phyloP scores from a whole-genome alignment of 345 rosid species.

The Salix arbutifolia region DNA sequence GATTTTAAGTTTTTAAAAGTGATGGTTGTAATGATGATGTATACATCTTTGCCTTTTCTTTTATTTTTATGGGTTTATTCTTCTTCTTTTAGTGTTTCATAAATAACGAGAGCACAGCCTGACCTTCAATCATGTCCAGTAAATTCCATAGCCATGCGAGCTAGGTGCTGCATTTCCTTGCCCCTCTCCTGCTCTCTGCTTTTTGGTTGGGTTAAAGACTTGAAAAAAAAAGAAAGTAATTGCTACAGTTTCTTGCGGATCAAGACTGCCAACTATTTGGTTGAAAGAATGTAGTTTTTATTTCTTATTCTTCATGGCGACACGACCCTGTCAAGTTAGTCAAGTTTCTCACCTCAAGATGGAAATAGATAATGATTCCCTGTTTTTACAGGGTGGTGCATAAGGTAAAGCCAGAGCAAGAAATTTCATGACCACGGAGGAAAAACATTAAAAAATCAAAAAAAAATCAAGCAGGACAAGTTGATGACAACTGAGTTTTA shows the following conservation, averaged over 20 bases:
- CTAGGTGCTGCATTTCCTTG: background rate
- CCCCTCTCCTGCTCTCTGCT: background rate
- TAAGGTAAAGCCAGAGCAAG: background rate
- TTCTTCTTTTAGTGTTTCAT: background rate
- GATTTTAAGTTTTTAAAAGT: constrained; percentile 32
- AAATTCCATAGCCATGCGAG: background rate
- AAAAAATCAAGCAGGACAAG: background rate
- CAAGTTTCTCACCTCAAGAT: constrained; percentile 7
- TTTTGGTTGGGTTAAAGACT: background rate
- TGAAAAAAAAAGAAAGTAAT: background rate
- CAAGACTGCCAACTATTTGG: background rate
- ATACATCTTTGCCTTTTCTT: constrained; percentile 4
- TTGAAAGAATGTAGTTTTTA: background rate
- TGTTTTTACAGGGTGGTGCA: constrained; percentile 1
- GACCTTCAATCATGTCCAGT: background rate
- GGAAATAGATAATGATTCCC: constrained; percentile 12
- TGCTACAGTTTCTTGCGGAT: background rate
- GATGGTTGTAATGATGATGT: constrained; percentile 42
- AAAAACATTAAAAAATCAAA: background rate
- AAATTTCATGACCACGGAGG: background rate
- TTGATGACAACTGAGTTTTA: background rate
- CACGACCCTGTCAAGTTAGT: constrained; percentile 13
- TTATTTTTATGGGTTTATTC: background rate
- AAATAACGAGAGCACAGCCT: background rate
- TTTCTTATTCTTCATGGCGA: constrained; percentile 3